Conservation (phyloP, 495 filamentous ascomycete genomes). For the Lophiotrema nucula region DNA sequence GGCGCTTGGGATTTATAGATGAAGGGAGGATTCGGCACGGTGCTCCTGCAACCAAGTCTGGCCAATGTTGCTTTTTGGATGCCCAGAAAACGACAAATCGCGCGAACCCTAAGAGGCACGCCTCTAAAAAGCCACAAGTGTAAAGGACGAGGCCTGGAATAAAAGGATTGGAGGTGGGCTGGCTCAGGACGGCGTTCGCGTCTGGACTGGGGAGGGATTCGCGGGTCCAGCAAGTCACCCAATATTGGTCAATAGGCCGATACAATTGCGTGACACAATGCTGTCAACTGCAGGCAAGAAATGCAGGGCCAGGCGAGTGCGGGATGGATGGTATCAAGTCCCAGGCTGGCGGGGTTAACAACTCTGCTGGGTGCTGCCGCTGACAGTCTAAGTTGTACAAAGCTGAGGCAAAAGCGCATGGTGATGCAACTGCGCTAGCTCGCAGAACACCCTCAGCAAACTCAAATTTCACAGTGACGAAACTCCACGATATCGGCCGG, state of each 20-base stretch:
- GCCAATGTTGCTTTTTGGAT: slow-evolving; percentile 17
- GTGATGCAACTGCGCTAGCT: too few species aligned
- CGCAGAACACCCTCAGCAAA: too few species aligned
- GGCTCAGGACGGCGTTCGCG: background rate
- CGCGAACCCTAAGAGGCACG: background rate
- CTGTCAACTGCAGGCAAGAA: background rate
- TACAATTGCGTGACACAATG: slow-evolving; percentile 10
- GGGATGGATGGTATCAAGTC: too few species aligned
- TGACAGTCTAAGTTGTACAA: too few species aligned
- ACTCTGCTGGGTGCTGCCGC: too few species aligned
- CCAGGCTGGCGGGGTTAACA: too few species aligned
- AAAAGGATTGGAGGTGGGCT: background rate
- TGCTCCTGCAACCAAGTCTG: background rate
- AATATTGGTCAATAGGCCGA: background rate
- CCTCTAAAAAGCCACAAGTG: slow-evolving; percentile 8
- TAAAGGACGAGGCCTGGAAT: background rate
- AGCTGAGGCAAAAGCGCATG: too few species aligned
- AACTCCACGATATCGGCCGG: too few species aligned
- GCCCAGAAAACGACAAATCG: background rate
- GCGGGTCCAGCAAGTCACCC: background rate
- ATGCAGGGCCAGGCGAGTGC: too few species aligned
- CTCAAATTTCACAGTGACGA: too few species aligned
- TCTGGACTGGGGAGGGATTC: background rate
- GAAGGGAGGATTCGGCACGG: background rate
- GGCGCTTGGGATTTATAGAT: slow-evolving; percentile 27